Base-by-base conservation (phyloP, 164 flowering plant genomes). In the Tinospora cordifolia region DNA sequence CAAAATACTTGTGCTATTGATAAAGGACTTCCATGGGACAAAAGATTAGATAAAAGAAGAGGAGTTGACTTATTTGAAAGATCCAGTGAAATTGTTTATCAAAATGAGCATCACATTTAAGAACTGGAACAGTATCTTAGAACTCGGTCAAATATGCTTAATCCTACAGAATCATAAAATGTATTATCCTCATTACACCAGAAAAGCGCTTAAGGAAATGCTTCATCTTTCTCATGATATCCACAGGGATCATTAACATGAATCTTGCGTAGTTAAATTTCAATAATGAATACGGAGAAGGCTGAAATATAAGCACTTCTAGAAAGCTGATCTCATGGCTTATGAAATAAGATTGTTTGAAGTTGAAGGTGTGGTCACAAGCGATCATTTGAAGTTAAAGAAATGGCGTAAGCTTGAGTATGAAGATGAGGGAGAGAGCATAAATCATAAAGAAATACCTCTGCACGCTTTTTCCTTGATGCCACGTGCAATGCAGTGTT, bases 401-500 rank as follows among this genome's bases (percentile, higher is more conserved):
- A 22, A 8, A 54, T 54, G 60, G 24, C 9, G 24, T 8, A 15
- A 19, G n/a, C 21, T 6, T 6, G 60, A 5, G 11, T 19, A 54
- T 22, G 21, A 54, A 26, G 34, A 67, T n/a, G n/a, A 59, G 57
- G 25, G 1, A 39, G 57, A 39, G 1, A 39, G 0, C 22, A 38
- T 69, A 19, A 24, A 22, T 10, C 46, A 13, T 11, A 19, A 65
- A 63, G 57, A 22, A 68, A 65, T 87, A 91, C 97, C 92, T 88
- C 94, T 22, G 76, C 87, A 40, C 94, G 72, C 81, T 91, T 91
- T 81, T 91, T 91, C 79, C 97, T 83, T 38, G 95, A 87, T 64
- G 97, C 97, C 6, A 91, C 86, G 72, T 91, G 97, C 67, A 91
- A 85, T 22, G 91, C 93, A 0, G 94, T 89, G 82, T 87, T 85